Evolutionary conservation across 2,329 filamentous ascomycete species (phyloP).

Genomic region (Pestalotiopsis fici): DNA sequence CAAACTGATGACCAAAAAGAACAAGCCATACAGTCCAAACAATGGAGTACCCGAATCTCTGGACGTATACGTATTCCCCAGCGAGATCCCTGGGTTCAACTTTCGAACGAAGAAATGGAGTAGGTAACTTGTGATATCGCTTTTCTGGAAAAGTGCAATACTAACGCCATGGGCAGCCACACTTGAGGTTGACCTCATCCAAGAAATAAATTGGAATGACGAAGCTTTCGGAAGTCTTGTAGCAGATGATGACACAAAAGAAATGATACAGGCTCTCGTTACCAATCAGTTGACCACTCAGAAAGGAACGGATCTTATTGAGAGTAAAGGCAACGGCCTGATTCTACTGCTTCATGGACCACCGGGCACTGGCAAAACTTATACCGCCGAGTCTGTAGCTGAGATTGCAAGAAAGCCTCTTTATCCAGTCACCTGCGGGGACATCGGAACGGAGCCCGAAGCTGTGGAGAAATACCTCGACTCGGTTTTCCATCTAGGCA

Average conservation of each 20-base stretch:
- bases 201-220: slow-evolving; percentile 21
- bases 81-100: background rate
- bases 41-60: background rate
- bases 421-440: slow-evolving; percentile 21
- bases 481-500: slow-evolving; percentile 17
- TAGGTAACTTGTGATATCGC: background rate
- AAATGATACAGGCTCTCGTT: slow-evolving; percentile 20
- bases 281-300: slow-evolving; percentile 15
- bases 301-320: slow-evolving; percentile 12
- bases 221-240: slow-evolving; percentile 20
- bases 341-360: slow-evolving; percentile 19
- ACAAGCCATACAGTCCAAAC: no score
- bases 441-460: slow-evolving; percentile 22
- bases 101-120: background rate
- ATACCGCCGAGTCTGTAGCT: slow-evolving; percentile 20
- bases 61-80: background rate
- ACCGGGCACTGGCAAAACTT: slow-evolving; percentile 22
- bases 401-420: slow-evolving; percentile 21
- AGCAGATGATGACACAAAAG: slow-evolving; percentile 17
- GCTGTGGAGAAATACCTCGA: slow-evolving; percentile 21
- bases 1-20: background rate
- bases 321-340: slow-evolving; percentile 16
- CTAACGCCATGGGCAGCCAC: background rate
- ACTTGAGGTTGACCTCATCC: background rate
- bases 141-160: background rate